These are phyloP conservation scores for Gaeumannomyces tritici DNA, from an alignment of 2,329 filamentous ascomycete genomes.

Conservation along the genomic window DNA sequence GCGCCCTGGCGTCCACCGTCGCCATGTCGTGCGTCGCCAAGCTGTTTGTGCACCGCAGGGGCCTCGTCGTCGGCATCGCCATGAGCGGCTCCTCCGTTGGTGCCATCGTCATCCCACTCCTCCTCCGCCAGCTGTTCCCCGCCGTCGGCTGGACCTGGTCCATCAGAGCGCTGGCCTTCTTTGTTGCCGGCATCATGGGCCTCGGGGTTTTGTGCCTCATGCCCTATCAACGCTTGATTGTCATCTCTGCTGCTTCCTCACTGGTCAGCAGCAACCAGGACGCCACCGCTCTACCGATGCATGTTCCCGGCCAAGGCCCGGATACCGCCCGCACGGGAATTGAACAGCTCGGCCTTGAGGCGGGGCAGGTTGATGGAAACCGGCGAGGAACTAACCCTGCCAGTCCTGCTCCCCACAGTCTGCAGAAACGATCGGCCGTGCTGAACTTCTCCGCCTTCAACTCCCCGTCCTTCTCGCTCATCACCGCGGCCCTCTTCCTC, in stretches of 20 bases:
- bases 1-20: slow-evolving; percentile 25
- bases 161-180: slow-evolving; percentile 20
- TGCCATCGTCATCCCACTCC: slow-evolving; percentile 21
- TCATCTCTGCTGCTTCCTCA: background rate
- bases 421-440: slow-evolving; percentile 13
- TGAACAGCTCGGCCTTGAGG: background rate
- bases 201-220: slow-evolving; percentile 22
- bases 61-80: slow-evolving; percentile 16
- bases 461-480: slow-evolving; percentile 28
- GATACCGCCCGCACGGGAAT: background rate
- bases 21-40: slow-evolving; percentile 21
- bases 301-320: background rate
- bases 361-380: background rate
- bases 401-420: too few species aligned
- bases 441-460: slow-evolving; percentile 30
- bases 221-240: slow-evolving; percentile 16
- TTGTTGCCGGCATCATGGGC: slow-evolving; percentile 16
- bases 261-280: background rate
- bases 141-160: slow-evolving; percentile 23
- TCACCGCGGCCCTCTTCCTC: slow-evolving; percentile 30
- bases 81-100: slow-evolving; percentile 15
- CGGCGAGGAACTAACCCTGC: too few species aligned
- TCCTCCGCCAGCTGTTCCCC: slow-evolving; percentile 19
- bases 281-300: background rate
- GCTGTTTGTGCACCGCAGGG: slow-evolving; percentile 14